A percentile compares a stretch with the other conserved stretches of the same genome.
Conservation (phyloP, 768 basidiomycete genomes). For the Inosperma sp. region DNA sequence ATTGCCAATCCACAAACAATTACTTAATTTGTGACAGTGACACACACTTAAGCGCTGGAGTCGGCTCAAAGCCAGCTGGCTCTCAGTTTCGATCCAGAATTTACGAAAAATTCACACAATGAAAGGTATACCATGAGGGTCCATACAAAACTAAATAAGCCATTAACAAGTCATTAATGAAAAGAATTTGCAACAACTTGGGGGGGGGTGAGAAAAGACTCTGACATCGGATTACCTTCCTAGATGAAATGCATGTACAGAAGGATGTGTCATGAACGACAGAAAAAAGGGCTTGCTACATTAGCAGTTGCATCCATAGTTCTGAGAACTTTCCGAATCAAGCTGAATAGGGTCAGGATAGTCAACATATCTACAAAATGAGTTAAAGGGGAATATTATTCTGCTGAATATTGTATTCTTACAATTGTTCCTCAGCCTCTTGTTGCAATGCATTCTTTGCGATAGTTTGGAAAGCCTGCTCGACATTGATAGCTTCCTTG, state of each 20-base stretch:
- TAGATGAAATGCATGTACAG: background rate
- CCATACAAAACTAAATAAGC: conserved; percentile 5
- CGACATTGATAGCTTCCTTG: conserved; percentile 99
- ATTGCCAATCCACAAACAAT: too few relatives aligned
- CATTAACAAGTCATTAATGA: conserved; percentile 14
- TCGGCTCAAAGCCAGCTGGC: background rate
- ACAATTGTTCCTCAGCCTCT: conserved; percentile 95
- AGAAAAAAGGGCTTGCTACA: conserved; percentile 14
- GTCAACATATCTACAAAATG: conserved; percentile 78
- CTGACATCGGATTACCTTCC: too few relatives aligned
- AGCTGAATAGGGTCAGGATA: conserved; percentile 99
- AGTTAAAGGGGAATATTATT: conserved; percentile 10
- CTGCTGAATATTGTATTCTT: conserved; percentile 25
- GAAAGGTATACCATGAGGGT: conserved; percentile 4
- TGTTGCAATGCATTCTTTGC: conserved; percentile 99
- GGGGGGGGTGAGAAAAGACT: conserved; percentile 10
- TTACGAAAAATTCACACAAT: background rate
- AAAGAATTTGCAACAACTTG: conserved; percentile 11
- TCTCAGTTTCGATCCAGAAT: background rate
- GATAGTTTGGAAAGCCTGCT: conserved; percentile 99
- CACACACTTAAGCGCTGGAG: too few relatives aligned
- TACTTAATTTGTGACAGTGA: too few relatives aligned
- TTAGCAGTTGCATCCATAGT: conserved; percentile 88
- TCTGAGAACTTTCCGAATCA: conserved; percentile 88
- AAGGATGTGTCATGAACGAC: conserved; percentile 2